Evolutionary conservation across 257 asterid genomes (phyloP), one percentile per base, ranked within the genome.

Genomic region (Plantago elongata): DNA sequence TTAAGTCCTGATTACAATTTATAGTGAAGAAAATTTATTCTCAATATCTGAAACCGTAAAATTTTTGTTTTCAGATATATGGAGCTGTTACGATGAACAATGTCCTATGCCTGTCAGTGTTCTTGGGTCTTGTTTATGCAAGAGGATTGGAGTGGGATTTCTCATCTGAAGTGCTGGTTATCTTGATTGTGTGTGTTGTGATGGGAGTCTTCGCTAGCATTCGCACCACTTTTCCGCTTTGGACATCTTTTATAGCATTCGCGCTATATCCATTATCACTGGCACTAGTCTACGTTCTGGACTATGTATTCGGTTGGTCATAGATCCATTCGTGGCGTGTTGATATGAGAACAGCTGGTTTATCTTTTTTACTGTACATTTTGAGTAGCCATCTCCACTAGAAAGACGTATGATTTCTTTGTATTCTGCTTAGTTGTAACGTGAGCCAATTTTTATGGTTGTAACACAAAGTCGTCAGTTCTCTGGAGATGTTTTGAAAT

Each of bases 11-110:
- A 34, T 34, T 34, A 34, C 40, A 34, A 34, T 34, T 34, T 34
- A 52, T 37, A 18, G 22, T 51, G 4, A 5, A 12, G 34, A 11
- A 37, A 54, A 9, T 18, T 54, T 27, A 2, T 18, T 16, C 15
- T 27, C n/a, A n/a, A 18, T 18, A 52, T 52, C 38, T 6, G 38
- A 15, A 52, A 52, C 58, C n/a, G 30, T 37, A 11, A 17, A 17
- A 5, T 57, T 37, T 57, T 14, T 22, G 22, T 7, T 60, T 65
- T 69, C 84, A 88, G 98, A 5, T 91, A 65, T 91, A 91, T 40
- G 97, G 99, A 69, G 89, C 96, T 9, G 97, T 77, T 50, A 89
- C 99, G 0, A 92, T 89, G 97, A 92, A 92, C 83, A 89, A 89
- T 40, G 79, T 75, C 56, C 75, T 92, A 59, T 92, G 97, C 51